Evolutionary conservation across 2,329 filamentous ascomycete species (phyloP), one percentile per base, ranked within the genome.

Genomic region (Anthostomella pinea): DNA sequence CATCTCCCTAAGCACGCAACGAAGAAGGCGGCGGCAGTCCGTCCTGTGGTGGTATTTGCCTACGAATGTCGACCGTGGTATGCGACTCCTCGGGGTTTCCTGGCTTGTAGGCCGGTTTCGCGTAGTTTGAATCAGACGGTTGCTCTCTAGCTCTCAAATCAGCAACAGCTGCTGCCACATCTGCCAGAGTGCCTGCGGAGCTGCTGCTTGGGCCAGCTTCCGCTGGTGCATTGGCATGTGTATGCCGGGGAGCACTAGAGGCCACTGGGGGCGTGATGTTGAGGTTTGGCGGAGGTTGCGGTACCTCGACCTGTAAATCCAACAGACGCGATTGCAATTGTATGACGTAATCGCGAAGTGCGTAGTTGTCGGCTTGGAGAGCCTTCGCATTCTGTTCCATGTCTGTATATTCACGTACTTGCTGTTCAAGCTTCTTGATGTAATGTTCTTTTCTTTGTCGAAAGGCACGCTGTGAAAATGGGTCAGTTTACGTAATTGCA

Each of bases 361-460:
- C 81, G 59, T 90, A 93, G 65, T 96, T 95, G 62, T 98, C 91
- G 18, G 79, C 73, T 58, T 95, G 87, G 17, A 95, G 68, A n/a
- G 75, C 69, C 62, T 95, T 93, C 64, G 79, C 88, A 38, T 77
- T 79, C 45, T 85, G 77, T 49, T 89, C 85, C 64, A 95, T 78
- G 13, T 80, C 75, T 51, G 79, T 75, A 49, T 81, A 86, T 19
- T 93, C 87, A 54, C 87, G 83, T 33, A 96, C 88, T 60, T 97
- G 87, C 59, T 93, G 85, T 65, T 98, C 93, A 6, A 98, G 77
- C 62, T 95, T 94, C 70, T 95, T 95, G 64, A 98, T 98, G 63
- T 98, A 96, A 29, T 87, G 87, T 66, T 98, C 93, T 62, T 98
- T 98, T 46, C 93, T 85, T 67, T 97, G 90, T 26, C 93, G 87